phyloP scores from a whole-genome alignment of 257 asterid species.

The Solanum chilense region DNA sequence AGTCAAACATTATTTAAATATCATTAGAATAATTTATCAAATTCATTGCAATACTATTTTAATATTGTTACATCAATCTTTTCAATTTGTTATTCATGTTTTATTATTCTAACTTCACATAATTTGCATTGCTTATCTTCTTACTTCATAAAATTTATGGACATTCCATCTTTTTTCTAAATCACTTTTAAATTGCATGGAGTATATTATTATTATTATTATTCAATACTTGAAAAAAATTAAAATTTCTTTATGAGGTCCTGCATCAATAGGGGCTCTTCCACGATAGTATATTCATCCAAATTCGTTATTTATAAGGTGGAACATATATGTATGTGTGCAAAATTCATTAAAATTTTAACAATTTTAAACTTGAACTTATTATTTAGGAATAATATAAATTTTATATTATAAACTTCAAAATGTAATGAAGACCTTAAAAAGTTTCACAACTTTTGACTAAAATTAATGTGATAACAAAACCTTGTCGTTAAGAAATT shows the following conservation, averaged over 20 bases:
- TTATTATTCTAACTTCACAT: too few relatives aligned
- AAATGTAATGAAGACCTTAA: too few relatives aligned
- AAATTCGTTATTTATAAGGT: background rate
- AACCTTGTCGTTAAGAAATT: background rate
- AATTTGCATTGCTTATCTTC: background rate
- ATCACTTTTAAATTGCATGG: too few relatives aligned
- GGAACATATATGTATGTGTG: background rate
- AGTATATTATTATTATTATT: too few relatives aligned
- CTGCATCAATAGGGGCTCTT: background rate
- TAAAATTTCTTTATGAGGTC: too few relatives aligned
- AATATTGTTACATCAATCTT: background rate
- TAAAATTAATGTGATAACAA: background rate
- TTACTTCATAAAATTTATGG: too few relatives aligned
- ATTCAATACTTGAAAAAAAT: too few relatives aligned
- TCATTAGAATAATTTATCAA: too few relatives aligned
- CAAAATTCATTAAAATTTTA: too few relatives aligned
- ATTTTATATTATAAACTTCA: too few relatives aligned
- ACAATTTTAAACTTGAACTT: background rate
- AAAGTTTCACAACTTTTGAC: background rate
- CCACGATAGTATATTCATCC: background rate
- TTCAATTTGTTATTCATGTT: background rate
- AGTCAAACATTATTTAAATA: background rate
- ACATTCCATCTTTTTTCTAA: background rate
- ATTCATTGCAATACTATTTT: background rate
- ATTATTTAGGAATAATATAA: background rate